Evolutionary conservation across 768 basidiomycete genomes (phyloP), one percentile per base, ranked within the genome.

Genomic region (Myochromella boudieri): DNA sequence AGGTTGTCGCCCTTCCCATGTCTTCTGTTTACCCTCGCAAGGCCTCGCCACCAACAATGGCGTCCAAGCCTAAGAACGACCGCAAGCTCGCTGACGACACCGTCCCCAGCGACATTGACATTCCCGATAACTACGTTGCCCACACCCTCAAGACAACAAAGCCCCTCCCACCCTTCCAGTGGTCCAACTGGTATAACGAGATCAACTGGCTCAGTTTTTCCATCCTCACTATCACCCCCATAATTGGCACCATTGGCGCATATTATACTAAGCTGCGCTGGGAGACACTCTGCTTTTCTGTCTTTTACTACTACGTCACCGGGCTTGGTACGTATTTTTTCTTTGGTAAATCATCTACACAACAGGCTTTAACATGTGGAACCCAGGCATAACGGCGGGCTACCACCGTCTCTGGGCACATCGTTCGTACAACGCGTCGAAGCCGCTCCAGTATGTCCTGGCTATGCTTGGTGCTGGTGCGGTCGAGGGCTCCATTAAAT

Each of bases 321-420:
- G 95, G 94, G 28, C 76, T 95, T 12, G 92, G 90, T 83, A 62
- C 55, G 79, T 72, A 22, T 31, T 31, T 31, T 26, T 49, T 42
- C 43, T 39, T 29, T 3, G 20, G 21, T 21, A 11, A 29, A 10
- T n/a, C 21, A 11, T 14, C 1, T 24, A 15, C 9, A 37, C 21
- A 26, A 28, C 28, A 15, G 25, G 18, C 44, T 17, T 42, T 43
- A 12, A 36, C 21, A 33, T 3, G 14, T 24, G 4, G 3, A 9
- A 12, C 27, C 10, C 42, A 84, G 82, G 91, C 20, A 91, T 94
- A 49, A 93, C 91, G 0, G 91, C 90, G 8, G 95, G 97, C 9
- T 99, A 98, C 69, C 97, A 99, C 61, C 84, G 97, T 47, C 78
- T 98, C 0, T 99, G 95, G 94, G 91, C 97, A 8, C 97, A 99